Evolutionary conservation across 2,329 filamentous ascomycete genomes (phyloP).

Genomic region (Colletotrichum sp.): DNA sequence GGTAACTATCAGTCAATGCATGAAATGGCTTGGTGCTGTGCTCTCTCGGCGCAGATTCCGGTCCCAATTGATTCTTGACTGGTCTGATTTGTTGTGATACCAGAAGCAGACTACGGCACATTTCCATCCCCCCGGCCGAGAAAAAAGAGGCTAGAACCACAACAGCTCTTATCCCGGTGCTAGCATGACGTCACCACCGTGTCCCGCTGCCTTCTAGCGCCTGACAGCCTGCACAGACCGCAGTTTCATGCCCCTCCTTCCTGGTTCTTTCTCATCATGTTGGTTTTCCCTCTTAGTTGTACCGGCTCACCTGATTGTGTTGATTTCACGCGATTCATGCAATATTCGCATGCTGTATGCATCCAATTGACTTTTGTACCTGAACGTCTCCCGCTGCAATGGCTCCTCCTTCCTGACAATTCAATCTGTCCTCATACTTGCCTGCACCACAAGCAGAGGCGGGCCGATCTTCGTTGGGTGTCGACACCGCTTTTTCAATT

Average conservation of each 20-base stretch:
- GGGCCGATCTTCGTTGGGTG: no score
- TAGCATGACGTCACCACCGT: constrained; percentile 10
- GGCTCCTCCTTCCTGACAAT: no score
- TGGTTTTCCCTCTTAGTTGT: no score
- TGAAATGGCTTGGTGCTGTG: neutral
- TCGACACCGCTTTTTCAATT: no score
- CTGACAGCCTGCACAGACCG: neutral
- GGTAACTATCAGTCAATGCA: neutral
- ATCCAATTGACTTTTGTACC: constrained; percentile 14
- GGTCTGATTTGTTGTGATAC: neutral
- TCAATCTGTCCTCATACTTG: no score
- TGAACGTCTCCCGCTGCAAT: neutral
- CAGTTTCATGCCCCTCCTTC: no score
- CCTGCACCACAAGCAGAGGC: no score
- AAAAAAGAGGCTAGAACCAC: neutral
- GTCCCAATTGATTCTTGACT: neutral
- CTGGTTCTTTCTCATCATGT: neutral
- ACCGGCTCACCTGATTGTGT: neutral
- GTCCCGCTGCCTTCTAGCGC: neutral
- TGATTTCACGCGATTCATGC: no score
- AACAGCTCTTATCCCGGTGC: constrained; percentile 12
- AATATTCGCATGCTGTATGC: no score
- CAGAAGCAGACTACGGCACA: neutral
- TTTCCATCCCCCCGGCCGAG: neutral
- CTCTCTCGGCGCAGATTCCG: neutral